These are phyloP conservation scores for Zygotorulaspora chibaensis DNA, from an alignment of 805 yeast species.

Conservation along the genomic window DNA sequence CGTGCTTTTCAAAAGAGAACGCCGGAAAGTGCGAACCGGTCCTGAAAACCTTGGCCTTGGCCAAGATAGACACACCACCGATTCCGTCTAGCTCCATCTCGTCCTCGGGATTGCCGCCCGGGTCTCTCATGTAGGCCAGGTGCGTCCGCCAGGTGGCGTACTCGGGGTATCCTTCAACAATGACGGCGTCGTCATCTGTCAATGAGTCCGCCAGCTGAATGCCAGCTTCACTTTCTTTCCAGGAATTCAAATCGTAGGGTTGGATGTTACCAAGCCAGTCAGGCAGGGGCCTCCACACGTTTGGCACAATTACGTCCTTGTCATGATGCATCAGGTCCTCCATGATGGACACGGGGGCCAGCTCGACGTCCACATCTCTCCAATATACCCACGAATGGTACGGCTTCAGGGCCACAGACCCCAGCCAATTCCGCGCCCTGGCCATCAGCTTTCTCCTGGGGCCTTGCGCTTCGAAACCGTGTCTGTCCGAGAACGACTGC, in stretches of 20 bases:
- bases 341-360: slow-evolving; percentile 74
- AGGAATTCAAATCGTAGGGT: slow-evolving; percentile 78
- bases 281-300: slow-evolving; percentile 86
- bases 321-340: slow-evolving; percentile 92
- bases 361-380: slow-evolving; percentile 98
- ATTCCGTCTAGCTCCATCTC: slow-evolving; percentile 94
- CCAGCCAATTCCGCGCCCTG: slow-evolving; percentile 89
- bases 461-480: slow-evolving; percentile 94
- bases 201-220: slow-evolving; percentile 67
- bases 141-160: slow-evolving; percentile 98
- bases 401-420: slow-evolving; percentile 81
- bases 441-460: slow-evolving; percentile 95
- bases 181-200: slow-evolving; percentile 84
- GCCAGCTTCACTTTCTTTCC: slow-evolving; percentile 85
- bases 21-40: slow-evolving; percentile 95
- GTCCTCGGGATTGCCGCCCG: slow-evolving; percentile 89
- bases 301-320: slow-evolving; percentile 90
- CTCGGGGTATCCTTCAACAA: slow-evolving; percentile 96
- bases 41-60: slow-evolving; percentile 82
- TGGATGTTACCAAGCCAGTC: slow-evolving; percentile 83
- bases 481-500: slow-evolving; percentile 88
- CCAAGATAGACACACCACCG: slow-evolving; percentile 92
- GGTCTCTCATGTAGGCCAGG: slow-evolving; percentile 89
- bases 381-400: slow-evolving; percentile 95
- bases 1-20: slow-evolving; percentile 91